phyloP scores from a whole-genome alignment of 176 grass and related monocot genomes.

The Saccharum spontaneum region DNA sequence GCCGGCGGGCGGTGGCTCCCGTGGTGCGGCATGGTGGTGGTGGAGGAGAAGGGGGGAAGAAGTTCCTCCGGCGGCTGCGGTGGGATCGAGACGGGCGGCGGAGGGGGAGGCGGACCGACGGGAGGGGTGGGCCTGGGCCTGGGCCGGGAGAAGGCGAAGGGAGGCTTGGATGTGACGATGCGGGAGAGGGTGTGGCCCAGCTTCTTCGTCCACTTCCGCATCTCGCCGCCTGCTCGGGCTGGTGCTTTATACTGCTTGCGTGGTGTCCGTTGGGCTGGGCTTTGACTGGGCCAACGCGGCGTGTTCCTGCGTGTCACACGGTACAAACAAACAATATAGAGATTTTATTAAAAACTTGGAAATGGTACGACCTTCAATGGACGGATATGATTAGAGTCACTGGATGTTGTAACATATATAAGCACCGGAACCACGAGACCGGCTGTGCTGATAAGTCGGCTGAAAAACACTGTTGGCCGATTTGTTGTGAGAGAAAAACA shows the following conservation, averaged over 20 bases:
- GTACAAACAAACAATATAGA: not conserved
- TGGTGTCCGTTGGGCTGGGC: not conserved
- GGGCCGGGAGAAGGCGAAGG: slow-evolving; percentile 13
- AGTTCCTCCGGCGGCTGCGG: not conserved
- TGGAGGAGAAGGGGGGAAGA: no score
- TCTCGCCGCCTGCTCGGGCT: not conserved
- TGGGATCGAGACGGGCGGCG: not conserved
- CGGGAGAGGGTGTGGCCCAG: slow-evolving; percentile 43
- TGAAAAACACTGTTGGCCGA: no score
- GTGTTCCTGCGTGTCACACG: not conserved
- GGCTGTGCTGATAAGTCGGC: no score
- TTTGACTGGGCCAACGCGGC: not conserved
- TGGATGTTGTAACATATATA: no score
- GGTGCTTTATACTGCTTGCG: not conserved
- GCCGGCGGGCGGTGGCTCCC: slow-evolving; percentile 1
- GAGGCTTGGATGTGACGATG: slow-evolving; percentile 24
- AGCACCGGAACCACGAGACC: no score
- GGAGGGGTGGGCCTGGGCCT: not conserved
- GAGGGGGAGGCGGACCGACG: not conserved
- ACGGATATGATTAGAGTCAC: no score
- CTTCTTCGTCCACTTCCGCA: slow-evolving; percentile 48
- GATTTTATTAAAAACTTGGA: no score
- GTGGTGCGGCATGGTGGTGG: slow-evolving; percentile 22
- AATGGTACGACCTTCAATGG: no score
- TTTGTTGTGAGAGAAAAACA: no score